Evolutionary conservation across 2,329 filamentous ascomycete species (phyloP), one percentile per base, ranked within the genome.

Genomic region (Beauveria pseudobassiana): DNA sequence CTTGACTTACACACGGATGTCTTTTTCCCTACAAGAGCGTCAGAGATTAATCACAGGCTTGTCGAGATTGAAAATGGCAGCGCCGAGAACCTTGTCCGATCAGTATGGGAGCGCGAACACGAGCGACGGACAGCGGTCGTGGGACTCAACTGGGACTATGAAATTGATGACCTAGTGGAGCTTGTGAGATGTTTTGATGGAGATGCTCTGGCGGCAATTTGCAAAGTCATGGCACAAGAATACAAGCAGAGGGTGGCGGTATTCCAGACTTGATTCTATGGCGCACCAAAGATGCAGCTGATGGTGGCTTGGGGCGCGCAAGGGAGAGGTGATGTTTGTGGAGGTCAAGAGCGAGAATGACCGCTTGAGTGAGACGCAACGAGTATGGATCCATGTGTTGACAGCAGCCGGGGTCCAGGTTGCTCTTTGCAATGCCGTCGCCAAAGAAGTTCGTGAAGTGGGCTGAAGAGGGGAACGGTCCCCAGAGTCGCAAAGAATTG

Each of bases 311-410:
- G 26, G 38, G 52, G 24, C 52, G 45, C 28, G 65, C 70, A 78
- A 70, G 62, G 78, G 79, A 45, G 82, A 89, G 71, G 87, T 90
- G 65, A 87, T 91, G 82, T 93, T 95, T 73, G 82, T 82, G 5
- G 88, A 91, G 74, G 89, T 92, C 62, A 92, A 93, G 78, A 90
- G 87, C 67, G 87, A 87, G 72, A 97, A 96, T 74, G 95, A 99
- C 79, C 86, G 92, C 45, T 78, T 99, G 69, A 98, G 93, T 74
- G 95, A 99, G 78, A 96, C 93, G 20, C 95, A 99, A 77, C 80
- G 95, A 67, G 81, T 99, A 67, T 99, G 95, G 95, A 96, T 98
- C 69, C 91, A 98, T 78, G 91, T 97, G 8, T 80, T 99, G 59
- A 88, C 87, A 8, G 87, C 88, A 1, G 92, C 93, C 1, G 93